These are phyloP conservation scores for Rhododendron williamsianum DNA, from an alignment of 148 eudicot genomes.

Conservation along the genomic window DNA sequence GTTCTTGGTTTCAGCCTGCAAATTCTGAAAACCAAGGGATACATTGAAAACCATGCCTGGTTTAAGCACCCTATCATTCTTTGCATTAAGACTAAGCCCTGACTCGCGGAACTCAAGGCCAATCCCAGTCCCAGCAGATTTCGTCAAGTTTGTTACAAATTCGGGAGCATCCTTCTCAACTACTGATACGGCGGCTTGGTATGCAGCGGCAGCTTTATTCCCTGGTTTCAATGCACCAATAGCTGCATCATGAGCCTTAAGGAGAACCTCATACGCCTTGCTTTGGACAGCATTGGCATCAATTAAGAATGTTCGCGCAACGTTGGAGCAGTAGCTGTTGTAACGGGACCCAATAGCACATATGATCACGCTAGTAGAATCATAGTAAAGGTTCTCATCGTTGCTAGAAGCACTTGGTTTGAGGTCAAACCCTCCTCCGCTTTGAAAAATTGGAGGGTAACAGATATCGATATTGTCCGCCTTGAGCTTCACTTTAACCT, in stretches of 20 bases:
- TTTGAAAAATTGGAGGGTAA: conserved; percentile 61
- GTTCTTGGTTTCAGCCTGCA: conserved; percentile 36
- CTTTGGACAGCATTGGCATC: conserved; percentile 40
- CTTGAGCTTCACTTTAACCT: conserved; percentile 16
- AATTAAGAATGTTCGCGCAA: conserved; percentile 45
- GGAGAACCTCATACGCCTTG: conserved; percentile 48
- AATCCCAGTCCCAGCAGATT: conserved; percentile 56
- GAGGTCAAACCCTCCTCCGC: conserved; percentile 56
- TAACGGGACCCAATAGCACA: conserved; percentile 53
- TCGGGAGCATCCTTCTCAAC: conserved; percentile 56
- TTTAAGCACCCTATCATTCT: conserved; percentile 43
- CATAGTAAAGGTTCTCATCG: conserved; percentile 45
- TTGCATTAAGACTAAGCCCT: conserved; percentile 42
- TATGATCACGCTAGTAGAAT: conserved; percentile 52
- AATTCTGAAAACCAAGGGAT: conserved; percentile 48
- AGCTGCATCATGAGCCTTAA: conserved; percentile 62
- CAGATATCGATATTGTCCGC: conserved; percentile 57
- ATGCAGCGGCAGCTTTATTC: conserved; percentile 31
- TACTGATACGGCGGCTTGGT: conserved; percentile 38
- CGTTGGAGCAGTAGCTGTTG: conserved; percentile 50
- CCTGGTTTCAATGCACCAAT: conserved; percentile 45
- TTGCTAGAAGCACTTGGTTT: conserved; percentile 53
- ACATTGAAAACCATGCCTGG: conserved; percentile 57
- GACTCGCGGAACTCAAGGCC: conserved; percentile 64
- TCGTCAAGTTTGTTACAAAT: conserved; percentile 35